Base-by-base conservation (phyloP, 768 basidiomycete genomes). In the Cystofilobasidium bisporidii region DNA sequence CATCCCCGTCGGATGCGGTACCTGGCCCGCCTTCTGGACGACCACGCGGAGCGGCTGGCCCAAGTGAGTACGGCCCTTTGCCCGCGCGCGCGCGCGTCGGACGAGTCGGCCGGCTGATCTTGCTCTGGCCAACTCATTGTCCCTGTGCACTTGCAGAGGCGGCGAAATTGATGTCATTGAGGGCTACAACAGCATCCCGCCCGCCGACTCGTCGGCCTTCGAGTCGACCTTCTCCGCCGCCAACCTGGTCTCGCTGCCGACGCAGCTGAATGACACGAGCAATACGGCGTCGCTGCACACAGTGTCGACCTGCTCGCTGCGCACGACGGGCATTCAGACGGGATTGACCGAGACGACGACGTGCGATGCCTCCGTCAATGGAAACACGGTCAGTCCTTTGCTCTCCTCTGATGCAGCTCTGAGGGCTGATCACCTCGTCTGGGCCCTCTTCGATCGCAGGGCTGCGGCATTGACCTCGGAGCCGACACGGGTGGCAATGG, bases 381-480 rank as follows among this genome's bases (percentile, higher is more conserved):
- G 71, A 71, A 87, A 87, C 72, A 78, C 80, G 53, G 53, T 56
- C 15, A 9, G 53, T 32, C 22, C 50, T 26, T 12, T 11, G 50
- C 6, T 11, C 30, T 9, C 3, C 20, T 5, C 5, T 5, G 24
- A 30, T 30, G 17, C 28, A 17, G 26, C 26, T 20, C 26, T 50
- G 6, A 22, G 20, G 6, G 24, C 6, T 50, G 48, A 15, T 26
- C 24, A 55, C 8, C 6, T 26, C 30, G 20, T 26, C 50, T 26
- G 24, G 24, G 26, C 20, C 50, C 18, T 55, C 18, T 9, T 11
- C 24, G 6, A 9, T 32, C 53, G 12, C 28, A 56, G 72, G 86
- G 86, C 20, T 87, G 86, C 72, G 84, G 85, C 47, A 82, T 82
- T 24, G 71, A 74, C 55, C 67, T 74, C 48, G 73, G 72, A 5